Conservation (phyloP, 331 rosid genomes). For the Quercus lobata region DNA sequence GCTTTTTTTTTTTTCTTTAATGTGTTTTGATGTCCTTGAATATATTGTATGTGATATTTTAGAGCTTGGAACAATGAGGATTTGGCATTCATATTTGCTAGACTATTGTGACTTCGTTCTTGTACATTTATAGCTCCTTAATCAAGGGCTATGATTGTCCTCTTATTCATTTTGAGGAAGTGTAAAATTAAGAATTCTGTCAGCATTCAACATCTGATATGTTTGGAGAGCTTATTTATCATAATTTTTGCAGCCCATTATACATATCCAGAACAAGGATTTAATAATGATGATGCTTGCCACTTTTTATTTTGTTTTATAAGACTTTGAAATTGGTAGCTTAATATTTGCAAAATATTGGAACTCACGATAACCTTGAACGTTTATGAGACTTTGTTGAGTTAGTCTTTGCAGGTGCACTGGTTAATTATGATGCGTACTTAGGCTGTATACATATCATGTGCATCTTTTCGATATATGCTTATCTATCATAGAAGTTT, state of each 20-base stretch:
- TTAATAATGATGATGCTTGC: neutral
- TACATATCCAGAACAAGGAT: neutral
- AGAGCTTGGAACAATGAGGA: neutral
- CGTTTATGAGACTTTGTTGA: neutral
- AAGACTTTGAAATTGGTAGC: neutral
- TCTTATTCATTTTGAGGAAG: neutral
- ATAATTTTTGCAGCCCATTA: neutral
- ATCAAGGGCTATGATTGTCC: neutral
- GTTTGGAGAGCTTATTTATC: too few species aligned
- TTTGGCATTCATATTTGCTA: neutral
- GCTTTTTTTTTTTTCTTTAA: too few species aligned
- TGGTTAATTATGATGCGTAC: neutral
- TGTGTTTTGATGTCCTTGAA: too few species aligned
- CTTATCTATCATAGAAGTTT: too few species aligned
- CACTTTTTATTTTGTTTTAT: neutral
- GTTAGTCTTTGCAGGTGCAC: neutral
- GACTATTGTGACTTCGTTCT: neutral
- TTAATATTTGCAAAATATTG: neutral
- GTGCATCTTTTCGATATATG: neutral
- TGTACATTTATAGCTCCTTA: neutral
- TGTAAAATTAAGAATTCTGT: neutral
- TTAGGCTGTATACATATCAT: neutral
- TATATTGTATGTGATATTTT: neutral
- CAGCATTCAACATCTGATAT: neutral
- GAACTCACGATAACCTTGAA: neutral